Percentiles rank a stretch among this genome's conserved stretches.
These are phyloP conservation scores for Plectranthus barbatus DNA, from an alignment of 257 asterid genomes.

Conservation along the genomic window DNA sequence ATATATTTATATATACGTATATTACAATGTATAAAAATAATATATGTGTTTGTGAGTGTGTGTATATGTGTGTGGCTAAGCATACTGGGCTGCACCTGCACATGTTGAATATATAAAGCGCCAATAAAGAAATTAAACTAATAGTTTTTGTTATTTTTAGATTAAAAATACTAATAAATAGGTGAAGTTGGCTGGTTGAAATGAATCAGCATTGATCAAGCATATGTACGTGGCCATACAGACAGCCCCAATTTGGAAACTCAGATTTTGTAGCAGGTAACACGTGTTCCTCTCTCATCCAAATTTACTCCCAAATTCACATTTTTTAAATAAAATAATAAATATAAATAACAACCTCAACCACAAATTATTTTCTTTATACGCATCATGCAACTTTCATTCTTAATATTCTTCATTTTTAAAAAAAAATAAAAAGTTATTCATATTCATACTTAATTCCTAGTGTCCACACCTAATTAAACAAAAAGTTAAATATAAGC, in stretches of 20 bases:
- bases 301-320: not conserved
- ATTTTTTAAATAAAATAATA: not conserved
- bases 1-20: too few species aligned
- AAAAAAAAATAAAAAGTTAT: too few species aligned
- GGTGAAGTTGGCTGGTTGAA: slow-evolving; percentile 16
- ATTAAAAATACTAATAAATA: not conserved
- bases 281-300: slow-evolving; percentile 14
- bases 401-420: too few species aligned
- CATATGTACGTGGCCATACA: slow-evolving; percentile 19
- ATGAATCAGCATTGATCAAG: slow-evolving; percentile 1
- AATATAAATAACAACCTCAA: not conserved
- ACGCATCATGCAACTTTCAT: not conserved
- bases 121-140: too few species aligned
- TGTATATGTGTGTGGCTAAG: not conserved
- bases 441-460: too few species aligned
- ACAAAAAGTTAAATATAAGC: too few species aligned
- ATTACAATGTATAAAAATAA: too few species aligned
- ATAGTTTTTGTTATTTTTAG: not conserved
- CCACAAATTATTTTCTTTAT: not conserved
- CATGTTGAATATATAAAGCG: too few species aligned
- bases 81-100: not conserved
- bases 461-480: too few species aligned
- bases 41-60: too few species aligned
- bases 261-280: slow-evolving; percentile 20
- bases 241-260: slow-evolving; percentile 15